Conservation (phyloP, 306 rosid genomes). For the Cyamopsis tetragonoloba region DNA sequence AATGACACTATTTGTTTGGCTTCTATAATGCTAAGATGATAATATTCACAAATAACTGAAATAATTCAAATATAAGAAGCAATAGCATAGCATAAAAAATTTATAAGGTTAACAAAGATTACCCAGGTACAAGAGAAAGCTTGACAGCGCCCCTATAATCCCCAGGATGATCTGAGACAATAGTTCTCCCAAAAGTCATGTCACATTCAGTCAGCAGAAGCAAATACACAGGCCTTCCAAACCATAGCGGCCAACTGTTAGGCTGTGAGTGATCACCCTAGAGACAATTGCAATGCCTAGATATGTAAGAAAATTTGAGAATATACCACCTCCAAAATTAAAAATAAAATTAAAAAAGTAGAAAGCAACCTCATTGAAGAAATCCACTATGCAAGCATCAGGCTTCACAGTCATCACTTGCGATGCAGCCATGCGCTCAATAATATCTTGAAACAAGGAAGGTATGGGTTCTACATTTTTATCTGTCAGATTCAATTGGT, state of each 20-base stretch:
- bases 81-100: not conserved
- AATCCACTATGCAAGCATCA: constrained; percentile 72
- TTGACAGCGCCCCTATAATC: constrained; percentile 59
- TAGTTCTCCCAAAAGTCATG: constrained; percentile 60
- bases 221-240: constrained; percentile 61
- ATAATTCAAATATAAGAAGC: not conserved
- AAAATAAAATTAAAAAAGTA: not conserved
- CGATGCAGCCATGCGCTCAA: constrained; percentile 45
- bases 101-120: constrained; percentile 17
- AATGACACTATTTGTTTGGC: not conserved
- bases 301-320: constrained; percentile 12
- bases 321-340: not conserved
- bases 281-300: constrained; percentile 18
- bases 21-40: not conserved
- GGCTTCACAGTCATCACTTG: constrained; percentile 65
- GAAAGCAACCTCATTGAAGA: constrained; percentile 60
- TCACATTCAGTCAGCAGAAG: constrained; percentile 73
- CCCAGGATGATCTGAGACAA: constrained; percentile 63
- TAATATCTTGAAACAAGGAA: constrained; percentile 56
- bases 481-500: constrained; percentile 44
- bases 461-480: constrained; percentile 67
- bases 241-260: constrained; percentile 62
- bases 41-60: not conserved
- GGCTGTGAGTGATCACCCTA: constrained; percentile 93
- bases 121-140: constrained; percentile 75